Evolutionary conservation across 176 grass and related monocot species (phyloP).

Genomic region (Oryza coarctata): DNA sequence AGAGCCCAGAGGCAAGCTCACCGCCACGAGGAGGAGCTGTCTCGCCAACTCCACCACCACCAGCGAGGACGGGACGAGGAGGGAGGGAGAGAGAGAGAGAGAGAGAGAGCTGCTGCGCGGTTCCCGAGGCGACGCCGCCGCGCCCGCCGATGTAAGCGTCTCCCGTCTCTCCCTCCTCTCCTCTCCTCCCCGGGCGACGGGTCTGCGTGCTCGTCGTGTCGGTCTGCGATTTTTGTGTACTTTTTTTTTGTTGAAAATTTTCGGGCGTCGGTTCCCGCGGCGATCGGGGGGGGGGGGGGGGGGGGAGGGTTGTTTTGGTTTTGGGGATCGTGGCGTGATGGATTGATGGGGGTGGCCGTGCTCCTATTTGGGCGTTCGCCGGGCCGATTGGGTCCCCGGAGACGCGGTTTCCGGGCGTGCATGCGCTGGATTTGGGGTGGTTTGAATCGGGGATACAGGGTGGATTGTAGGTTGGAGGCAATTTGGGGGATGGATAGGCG

Average conservation of each 20-base stretch:
- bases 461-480: background rate
- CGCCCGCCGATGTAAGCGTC: conserved; percentile 56
- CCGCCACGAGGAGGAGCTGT: background rate
- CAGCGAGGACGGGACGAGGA: conserved; percentile 13
- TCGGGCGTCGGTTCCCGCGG: background rate
- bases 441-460: conserved; percentile 1
- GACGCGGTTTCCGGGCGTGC: background rate
- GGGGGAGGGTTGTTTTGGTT: background rate
- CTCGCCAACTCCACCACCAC: conserved; percentile 8
- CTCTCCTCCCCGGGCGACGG: too few relatives aligned
- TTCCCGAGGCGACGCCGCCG: conserved; percentile 45
- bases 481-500: conserved; percentile 32
- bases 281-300: conserved; percentile 45
- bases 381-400: background rate
- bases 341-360: background rate
- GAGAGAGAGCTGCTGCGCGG: conserved; percentile 15
- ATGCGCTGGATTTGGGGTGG: conserved; percentile 26
- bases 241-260: conserved; percentile 9
- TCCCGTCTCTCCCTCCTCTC: conserved; percentile 1
- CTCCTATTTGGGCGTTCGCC: conserved; percentile 4
- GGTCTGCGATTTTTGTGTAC: too few relatives aligned
- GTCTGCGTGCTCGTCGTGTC: too few relatives aligned
- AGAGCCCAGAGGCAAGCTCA: background rate
- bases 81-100: background rate
- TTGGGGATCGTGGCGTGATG: background rate